Percentiles rank a stretch among this genome's conserved stretches.
Evolutionary conservation across 306 rosid species (phyloP).

Genomic region (Bauhinia variegata): DNA sequence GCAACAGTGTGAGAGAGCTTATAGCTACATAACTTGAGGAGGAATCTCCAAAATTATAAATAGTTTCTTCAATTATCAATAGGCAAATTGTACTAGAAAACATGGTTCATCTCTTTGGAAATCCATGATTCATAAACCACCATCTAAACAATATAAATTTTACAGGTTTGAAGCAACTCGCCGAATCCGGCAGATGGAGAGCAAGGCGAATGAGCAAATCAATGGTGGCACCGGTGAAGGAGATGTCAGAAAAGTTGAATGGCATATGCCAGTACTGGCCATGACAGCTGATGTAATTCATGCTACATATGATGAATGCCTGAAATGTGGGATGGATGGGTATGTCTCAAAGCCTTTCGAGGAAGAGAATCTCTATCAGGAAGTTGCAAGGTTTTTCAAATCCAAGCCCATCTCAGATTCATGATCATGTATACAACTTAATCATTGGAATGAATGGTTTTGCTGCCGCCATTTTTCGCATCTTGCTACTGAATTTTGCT

Average conservation of each 20-base stretch:
- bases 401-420: slow-evolving; percentile 46
- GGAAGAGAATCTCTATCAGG: slow-evolving; percentile 92
- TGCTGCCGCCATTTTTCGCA: slow-evolving; percentile 38
- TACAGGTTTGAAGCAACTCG: slow-evolving; percentile 89
- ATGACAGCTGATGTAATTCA: slow-evolving; percentile 99
- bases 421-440: slow-evolving; percentile 22
- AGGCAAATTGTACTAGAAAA: too few species aligned
- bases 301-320: slow-evolving; percentile 84
- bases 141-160: slow-evolving; percentile 1
- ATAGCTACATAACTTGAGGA: not conserved
- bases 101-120: not conserved
- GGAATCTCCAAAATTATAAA: not conserved
- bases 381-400: slow-evolving; percentile 77
- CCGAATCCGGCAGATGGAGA: slow-evolving; percentile 76
- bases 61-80: not conserved
- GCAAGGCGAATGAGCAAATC: slow-evolving; percentile 54
- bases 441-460: not conserved
- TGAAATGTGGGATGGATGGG: slow-evolving; percentile 92
- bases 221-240: slow-evolving; percentile 49
- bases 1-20: too few species aligned
- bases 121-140: slow-evolving; percentile 5
- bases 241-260: slow-evolving; percentile 38
- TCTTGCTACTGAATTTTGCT: slow-evolving; percentile 30
- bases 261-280: slow-evolving; percentile 86
- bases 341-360: slow-evolving; percentile 96